Evolutionary conservation across 108 stramenopile genomes (phyloP).

Genomic region (Pinguiococcus pyrenoidosus): DNA sequence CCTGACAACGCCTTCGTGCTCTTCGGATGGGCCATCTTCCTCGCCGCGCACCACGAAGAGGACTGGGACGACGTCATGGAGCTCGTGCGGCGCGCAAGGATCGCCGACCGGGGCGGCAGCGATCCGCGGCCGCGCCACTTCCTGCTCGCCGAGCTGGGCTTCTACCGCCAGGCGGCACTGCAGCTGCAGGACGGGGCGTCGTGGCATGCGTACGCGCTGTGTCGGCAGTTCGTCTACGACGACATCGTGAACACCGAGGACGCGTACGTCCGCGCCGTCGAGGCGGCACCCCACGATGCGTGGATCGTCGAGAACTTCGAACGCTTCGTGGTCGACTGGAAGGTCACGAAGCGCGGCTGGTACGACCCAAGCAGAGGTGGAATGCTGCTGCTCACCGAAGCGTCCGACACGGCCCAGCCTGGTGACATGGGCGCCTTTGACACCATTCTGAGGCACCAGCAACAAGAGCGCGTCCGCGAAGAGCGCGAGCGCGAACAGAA

Average conservation of each 20-base stretch:
- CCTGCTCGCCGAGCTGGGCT: conserved; percentile 26
- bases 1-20: conserved; percentile 39
- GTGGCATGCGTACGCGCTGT: conserved; percentile 38
- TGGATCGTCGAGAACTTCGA: conserved; percentile 36
- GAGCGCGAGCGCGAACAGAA: too few species aligned
- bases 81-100: too few species aligned
- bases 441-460: too few species aligned
- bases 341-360: too few species aligned
- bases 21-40: conserved; percentile 34
- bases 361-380: too few species aligned
- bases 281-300: conserved; percentile 20
- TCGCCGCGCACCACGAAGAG: conserved; percentile 29
- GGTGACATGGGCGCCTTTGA: too few species aligned
- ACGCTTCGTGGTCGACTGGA: too few species aligned
- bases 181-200: conserved; percentile 15
- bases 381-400: too few species aligned
- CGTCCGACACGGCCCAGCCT: too few species aligned
- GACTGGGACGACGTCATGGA: conserved; percentile 38
- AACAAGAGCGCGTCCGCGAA: too few species aligned
- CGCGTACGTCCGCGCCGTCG: conserved; percentile 25
- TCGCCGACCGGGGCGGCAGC: conserved; percentile 7
- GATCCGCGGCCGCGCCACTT: conserved; percentile 10
- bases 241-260: conserved; percentile 22
- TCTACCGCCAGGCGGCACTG: conserved; percentile 20
- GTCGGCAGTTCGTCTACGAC: conserved; percentile 32